Conservation (phyloP, 176 grass and related monocot species). For the Musa itinerans region DNA sequence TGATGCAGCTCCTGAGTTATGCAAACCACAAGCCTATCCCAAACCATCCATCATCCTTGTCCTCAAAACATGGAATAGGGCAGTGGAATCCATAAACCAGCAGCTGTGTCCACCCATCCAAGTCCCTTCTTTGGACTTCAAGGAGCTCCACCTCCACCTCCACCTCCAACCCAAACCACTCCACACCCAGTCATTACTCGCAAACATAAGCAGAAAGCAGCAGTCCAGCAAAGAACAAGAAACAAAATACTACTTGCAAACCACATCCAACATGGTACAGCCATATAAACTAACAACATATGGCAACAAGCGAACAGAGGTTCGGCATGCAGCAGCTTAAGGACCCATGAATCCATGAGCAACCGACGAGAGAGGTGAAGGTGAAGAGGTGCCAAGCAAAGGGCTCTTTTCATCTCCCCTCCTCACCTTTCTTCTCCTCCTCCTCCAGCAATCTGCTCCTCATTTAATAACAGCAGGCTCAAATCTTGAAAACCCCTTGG, state of each 20-base stretch:
- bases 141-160: slow-evolving; percentile 38
- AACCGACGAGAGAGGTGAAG: too few relatives aligned
- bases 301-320: too few relatives aligned
- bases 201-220: neutral
- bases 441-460: neutral
- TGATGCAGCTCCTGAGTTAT: slow-evolving; percentile 39
- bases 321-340: too few relatives aligned
- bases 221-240: neutral
- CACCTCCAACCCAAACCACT: neutral
- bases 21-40: slow-evolving; percentile 37
- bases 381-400: neutral
- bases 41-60: neutral
- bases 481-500: neutral
- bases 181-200: neutral
- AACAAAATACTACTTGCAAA: too few relatives aligned
- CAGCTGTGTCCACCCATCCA: slow-evolving; percentile 29
- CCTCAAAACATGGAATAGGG: slow-evolving; percentile 21
- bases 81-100: slow-evolving; percentile 44
- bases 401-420: neutral
- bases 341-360: too few relatives aligned
- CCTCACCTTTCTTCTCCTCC: too few relatives aligned
- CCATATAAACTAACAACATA: too few relatives aligned
- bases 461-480: neutral
- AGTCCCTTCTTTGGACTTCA: slow-evolving; percentile 28
- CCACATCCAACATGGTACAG: too few relatives aligned